Evolutionary conservation across 768 basidiomycete species (phyloP).

Genomic region (Multifurca ochricompacta): DNA sequence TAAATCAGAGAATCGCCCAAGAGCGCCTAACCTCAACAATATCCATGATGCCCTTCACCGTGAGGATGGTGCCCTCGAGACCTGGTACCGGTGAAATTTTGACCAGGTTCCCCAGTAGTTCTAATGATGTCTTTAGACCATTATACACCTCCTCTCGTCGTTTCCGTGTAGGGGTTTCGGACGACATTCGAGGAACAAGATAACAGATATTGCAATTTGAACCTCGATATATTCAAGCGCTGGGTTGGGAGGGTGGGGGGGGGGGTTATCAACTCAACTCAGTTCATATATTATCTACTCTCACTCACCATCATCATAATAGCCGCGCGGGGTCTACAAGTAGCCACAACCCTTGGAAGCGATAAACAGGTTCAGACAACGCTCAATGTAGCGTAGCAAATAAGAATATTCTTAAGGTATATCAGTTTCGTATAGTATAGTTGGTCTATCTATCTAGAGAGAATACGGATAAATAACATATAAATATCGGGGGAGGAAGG

Average conservation of each 20-base stretch:
- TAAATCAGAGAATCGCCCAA: neutral
- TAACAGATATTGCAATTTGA: neutral
- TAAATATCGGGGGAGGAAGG: neutral
- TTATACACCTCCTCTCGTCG: constrained; percentile 8
- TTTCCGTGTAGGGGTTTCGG: neutral
- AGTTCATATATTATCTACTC: no score
- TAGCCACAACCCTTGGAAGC: no score
- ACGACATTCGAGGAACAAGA: neutral
- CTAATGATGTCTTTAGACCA: constrained; percentile 6
- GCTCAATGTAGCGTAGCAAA: no score
- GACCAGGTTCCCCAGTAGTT: neutral
- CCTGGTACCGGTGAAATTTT: neutral
- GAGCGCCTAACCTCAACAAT: neutral
- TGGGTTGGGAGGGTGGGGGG: neutral
- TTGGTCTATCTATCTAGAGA: neutral
- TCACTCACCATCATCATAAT: no score
- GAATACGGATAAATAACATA: constrained; percentile 5
- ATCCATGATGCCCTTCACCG: constrained; percentile 11
- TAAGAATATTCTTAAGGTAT: no score
- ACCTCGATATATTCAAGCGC: neutral
- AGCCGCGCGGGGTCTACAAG: no score
- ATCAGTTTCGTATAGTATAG: no score
- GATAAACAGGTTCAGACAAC: no score
- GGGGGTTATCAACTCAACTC: neutral
- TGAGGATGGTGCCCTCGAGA: constrained; percentile 3